A percentile compares a stretch with the other conserved stretches of the same genome.
These are phyloP conservation scores for Sanguinoderma infundibulare DNA, from an alignment of 1,284 basidiomycete species.

Conservation along the genomic window DNA sequence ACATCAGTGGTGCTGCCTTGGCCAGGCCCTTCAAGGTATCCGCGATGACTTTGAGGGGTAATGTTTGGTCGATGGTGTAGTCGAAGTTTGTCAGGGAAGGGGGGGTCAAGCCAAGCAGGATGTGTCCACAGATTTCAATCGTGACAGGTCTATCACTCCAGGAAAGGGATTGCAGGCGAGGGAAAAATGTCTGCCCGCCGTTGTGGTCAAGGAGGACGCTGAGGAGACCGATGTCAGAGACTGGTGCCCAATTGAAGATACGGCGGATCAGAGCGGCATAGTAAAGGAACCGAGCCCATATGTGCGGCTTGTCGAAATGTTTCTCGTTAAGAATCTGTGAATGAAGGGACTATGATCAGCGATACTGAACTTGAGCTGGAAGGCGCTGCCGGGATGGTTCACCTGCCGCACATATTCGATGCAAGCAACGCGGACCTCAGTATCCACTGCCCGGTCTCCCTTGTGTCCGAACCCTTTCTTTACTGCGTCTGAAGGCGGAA, in stretches of 20 bases:
- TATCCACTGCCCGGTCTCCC: too few relatives aligned
- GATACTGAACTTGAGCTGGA: too few relatives aligned
- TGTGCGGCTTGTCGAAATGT: background rate
- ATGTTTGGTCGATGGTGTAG: background rate
- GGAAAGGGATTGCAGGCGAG: background rate
- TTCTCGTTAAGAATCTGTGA: background rate
- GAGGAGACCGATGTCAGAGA: background rate
- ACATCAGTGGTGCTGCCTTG: background rate
- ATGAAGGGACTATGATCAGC: background rate
- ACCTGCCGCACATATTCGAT: too few relatives aligned
- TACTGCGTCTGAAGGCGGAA: background rate
- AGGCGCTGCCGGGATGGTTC: too few relatives aligned
- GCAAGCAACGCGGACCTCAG: too few relatives aligned
- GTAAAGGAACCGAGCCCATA: background rate
- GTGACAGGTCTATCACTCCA: background rate
- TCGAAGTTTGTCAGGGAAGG: background rate
- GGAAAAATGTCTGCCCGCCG: background rate
- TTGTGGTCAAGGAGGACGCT: background rate
- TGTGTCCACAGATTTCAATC: background rate
- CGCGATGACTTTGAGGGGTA: background rate
- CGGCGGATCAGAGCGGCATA: background rate
- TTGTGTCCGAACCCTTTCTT: too few relatives aligned
- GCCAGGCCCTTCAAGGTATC: background rate
- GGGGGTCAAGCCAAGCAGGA: background rate
- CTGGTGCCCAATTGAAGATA: background rate